phyloP scores from a whole-genome alignment of 225 moss, liverwort and hornwort genomes.

The Anthoceros angustus region DNA sequence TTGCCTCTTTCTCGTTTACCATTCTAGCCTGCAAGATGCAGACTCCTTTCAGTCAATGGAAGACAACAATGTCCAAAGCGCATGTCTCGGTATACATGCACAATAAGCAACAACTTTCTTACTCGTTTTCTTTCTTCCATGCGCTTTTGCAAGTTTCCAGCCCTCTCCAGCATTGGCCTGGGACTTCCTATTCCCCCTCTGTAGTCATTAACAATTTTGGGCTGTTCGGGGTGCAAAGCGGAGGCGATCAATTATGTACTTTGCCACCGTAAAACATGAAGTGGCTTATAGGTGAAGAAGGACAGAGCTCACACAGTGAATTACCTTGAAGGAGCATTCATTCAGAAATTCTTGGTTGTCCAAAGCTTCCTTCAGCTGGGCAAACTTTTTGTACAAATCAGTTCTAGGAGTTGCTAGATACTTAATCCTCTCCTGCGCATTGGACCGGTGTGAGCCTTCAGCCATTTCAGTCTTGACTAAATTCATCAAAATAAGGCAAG shows the following conservation, averaged over 20 bases:
- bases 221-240: neutral
- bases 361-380: neutral
- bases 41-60: neutral
- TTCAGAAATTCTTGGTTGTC: constrained; percentile 4
- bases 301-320: neutral
- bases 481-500: neutral
- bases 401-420: neutral
- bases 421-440: neutral
- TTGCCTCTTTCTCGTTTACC: neutral
- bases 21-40: neutral
- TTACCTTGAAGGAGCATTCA: constrained; percentile 2
- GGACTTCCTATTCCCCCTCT: neutral
- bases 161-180: neutral
- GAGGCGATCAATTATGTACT: neutral
- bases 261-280: no score
- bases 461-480: neutral
- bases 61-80: neutral
- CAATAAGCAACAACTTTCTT: neutral
- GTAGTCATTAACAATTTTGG: neutral
- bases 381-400: constrained; percentile 1
- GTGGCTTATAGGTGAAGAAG: neutral
- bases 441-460: neutral
- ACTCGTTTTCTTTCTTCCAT: neutral
- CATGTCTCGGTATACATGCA: neutral
- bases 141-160: neutral